Evolutionary conservation across 768 basidiomycete species (phyloP), one percentile per base, ranked within the genome.

Genomic region (Grammothele lineata): DNA sequence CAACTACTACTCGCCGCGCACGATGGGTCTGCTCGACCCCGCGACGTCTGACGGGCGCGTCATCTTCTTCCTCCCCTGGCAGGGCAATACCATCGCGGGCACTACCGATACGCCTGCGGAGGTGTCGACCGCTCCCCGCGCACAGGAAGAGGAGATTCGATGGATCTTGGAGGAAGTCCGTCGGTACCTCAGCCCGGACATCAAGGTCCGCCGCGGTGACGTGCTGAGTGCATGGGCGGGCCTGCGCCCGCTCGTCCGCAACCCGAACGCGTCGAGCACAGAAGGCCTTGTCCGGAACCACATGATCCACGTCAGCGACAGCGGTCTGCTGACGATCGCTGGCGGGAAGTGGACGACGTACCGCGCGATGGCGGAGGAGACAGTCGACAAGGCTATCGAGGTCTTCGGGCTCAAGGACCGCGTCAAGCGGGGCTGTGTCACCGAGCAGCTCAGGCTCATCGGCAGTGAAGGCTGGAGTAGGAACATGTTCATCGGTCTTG

Each of bases 301-400:
- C 69, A 78, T 99, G 77, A 87, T 96, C 54, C 77, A 92, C 61
- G 81, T 92, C 26, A 81, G 78, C 34, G 76, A 78, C 38, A 81
- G 81, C 51, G 92, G 93, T 15, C 70, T 99, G 57, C 67, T 99
- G 50, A 97, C 94, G 23, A 92, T 97, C 57, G 92, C 91, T 2
- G 95, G 95, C 15, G 95, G 95, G 4, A 99, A 99, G 67, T 99
- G 95, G 95, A 99, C 95, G 49, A 97, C 95, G 39, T 99, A 97
- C 70, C 74, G 89, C 40, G 85, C 83, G 25, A 96, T 98, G 95
- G 92, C 95, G 19, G 77, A 92, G 70, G 95, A 98, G 71, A 87
- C 92, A 0, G 85, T 97, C 37, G 88, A 97, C 65, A 72, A 75
- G 49, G 94, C 95, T 10, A 75, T 97, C 50, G 77, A 87, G 64